Conservation (phyloP, 176 grass and related monocot species). For the Zizania latifolia region DNA sequence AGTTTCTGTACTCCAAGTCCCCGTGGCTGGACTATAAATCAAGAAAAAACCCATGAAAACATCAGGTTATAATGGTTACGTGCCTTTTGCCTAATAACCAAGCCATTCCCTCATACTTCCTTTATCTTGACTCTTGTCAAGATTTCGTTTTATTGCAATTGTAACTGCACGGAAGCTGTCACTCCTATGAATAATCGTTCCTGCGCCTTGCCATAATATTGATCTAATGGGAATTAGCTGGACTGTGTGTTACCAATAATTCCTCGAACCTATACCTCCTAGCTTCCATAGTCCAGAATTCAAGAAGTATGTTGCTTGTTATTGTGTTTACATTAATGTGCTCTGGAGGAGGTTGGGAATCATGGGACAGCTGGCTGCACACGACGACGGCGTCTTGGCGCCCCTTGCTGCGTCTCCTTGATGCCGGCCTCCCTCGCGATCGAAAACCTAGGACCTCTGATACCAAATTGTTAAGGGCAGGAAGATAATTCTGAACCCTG, state of each 20-base stretch:
- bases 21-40: neutral
- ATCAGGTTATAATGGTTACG: neutral
- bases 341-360: neutral
- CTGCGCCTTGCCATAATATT: neutral
- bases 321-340: neutral
- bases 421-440: too few relatives aligned
- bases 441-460: too few relatives aligned
- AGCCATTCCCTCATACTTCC: neutral
- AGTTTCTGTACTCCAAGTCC: neutral
- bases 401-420: too few relatives aligned
- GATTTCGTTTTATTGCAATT: neutral
- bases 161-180: neutral
- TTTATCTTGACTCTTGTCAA: neutral
- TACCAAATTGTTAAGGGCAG: too few relatives aligned
- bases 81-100: neutral
- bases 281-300: neutral
- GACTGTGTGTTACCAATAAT: neutral
- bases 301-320: neutral
- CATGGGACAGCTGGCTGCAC: too few relatives aligned
- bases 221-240: neutral
- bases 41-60: neutral
- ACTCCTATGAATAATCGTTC: neutral
- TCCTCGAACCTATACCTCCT: slow-evolving; percentile 1
- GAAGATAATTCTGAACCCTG: too few relatives aligned
- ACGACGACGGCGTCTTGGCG: too few relatives aligned